Base-by-base conservation (phyloP, 768 basidiomycete genomes). In the Atractiella rhizophila region DNA sequence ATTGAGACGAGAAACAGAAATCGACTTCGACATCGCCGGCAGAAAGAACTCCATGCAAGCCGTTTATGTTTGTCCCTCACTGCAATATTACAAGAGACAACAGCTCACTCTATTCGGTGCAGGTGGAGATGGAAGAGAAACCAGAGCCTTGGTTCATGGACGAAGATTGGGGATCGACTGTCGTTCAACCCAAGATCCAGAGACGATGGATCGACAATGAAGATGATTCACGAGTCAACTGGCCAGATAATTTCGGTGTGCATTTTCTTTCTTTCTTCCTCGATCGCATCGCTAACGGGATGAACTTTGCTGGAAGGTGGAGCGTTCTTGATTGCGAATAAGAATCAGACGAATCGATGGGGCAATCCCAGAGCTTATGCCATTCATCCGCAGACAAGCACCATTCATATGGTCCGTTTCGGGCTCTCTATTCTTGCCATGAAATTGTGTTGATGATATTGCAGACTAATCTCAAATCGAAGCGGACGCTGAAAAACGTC, bases 21-120 rank as follows among this genome's bases (percentile, higher is more conserved):
- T 74, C 47, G 73, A 75, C 45, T 65, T 75, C 27, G 73, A 75
- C 44, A 62, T 75, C 31, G 70, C 60, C 1, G 72, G 73, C 2
- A 57, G 58, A n/a, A 51, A 59, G 10, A 75, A 74, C 57, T 69
- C 71, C 19, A 55, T 73, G 19, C 59, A 71, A 34, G 60, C 61
- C 41, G 66, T 68, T 20, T 63, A 60, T 13, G n/a, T n/a, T n/a
- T n/a, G n/a, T n/a, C n/a, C n/a, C n/a, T 66, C 29, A 30, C 29
- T 30, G 11, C 29, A 16, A 11, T 30, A 16, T 11, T 30, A 30
- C 11, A 11, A 30, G 16, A 11, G 16, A 16, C 29, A 11, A 30
- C 29, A 11, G 16, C 29, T 30, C 16, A 16, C 29, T 37, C 36
- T 5, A 8, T 11, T n/a, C 25, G 7, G 12, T 37, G 5, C 16